Conservation (phyloP, 257 asterid genomes). For the Rehmannia glutinosa region DNA sequence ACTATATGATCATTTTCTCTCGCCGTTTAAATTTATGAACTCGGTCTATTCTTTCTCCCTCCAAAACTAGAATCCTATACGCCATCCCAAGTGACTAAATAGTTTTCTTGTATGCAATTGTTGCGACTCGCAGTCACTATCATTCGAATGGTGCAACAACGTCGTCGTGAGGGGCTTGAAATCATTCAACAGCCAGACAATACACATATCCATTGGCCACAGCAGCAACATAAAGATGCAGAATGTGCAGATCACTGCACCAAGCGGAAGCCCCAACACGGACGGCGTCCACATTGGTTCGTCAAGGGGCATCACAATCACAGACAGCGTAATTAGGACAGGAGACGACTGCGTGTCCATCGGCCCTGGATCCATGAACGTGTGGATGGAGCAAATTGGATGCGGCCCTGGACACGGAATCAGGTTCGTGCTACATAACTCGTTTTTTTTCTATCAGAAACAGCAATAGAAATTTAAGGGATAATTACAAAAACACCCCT, state of each 20-base stretch:
- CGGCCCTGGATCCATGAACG: constrained; percentile 61
- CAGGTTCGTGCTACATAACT: constrained; percentile 30
- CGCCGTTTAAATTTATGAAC: too few relatives aligned
- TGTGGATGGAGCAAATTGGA: constrained; percentile 47
- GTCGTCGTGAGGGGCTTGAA: constrained; percentile 42
- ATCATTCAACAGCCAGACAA: constrained; percentile 48
- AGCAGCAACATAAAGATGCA: constrained; percentile 41
- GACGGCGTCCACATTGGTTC: constrained; percentile 57
- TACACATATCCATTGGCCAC: constrained; percentile 40
- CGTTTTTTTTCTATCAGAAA: too few relatives aligned
- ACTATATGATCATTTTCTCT: too few relatives aligned
- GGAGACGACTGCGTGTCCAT: constrained; percentile 78
- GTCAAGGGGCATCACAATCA: constrained; percentile 44
- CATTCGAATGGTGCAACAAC: constrained; percentile 52
- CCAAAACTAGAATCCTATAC: too few relatives aligned
- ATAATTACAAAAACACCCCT: too few relatives aligned
- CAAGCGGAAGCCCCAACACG: constrained; percentile 72
- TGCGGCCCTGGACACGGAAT: constrained; percentile 91
- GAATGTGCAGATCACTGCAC: constrained; percentile 46
- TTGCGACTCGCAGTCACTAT: constrained; percentile 45
- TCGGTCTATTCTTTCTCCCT: too few relatives aligned
- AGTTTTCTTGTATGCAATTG: neutral
- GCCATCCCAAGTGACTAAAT: neutral
- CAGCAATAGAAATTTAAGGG: too few relatives aligned
- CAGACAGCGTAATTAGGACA: constrained; percentile 35